phyloP scores from a whole-genome alignment of 805 yeast species.

The Starmera amethionina region DNA sequence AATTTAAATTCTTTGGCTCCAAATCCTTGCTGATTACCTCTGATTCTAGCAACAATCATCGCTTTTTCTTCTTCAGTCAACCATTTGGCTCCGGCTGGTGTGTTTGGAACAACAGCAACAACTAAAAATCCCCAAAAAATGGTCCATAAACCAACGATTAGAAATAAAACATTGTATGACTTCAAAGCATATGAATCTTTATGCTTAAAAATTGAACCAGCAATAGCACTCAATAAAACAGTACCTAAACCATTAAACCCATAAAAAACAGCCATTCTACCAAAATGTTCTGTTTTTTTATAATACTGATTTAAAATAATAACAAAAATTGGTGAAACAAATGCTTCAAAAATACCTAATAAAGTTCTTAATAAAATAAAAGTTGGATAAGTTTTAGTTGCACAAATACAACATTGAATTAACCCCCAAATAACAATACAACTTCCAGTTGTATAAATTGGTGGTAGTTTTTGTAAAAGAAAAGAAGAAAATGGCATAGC shows the following conservation, averaged over 20 bases:
- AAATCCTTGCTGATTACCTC: conserved; percentile 34
- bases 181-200: conserved; percentile 22
- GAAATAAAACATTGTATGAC: conserved; percentile 46
- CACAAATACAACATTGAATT: conserved; percentile 25
- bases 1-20: conserved; percentile 29
- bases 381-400: conserved; percentile 33
- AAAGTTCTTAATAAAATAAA: conserved; percentile 35
- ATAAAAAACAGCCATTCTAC: conserved; percentile 22
- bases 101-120: conserved; percentile 35
- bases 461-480: conserved; percentile 39
- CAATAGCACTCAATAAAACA: conserved; percentile 34
- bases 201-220: conserved; percentile 30
- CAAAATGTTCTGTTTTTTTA: conserved; percentile 19
- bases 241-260: conserved; percentile 25
- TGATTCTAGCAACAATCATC: conserved; percentile 33
- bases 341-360: conserved; percentile 41
- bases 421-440: conserved; percentile 39
- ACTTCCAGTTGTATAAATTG: conserved; percentile 30
- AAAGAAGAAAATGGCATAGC: conserved; percentile 36
- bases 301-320: conserved; percentile 12
- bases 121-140: conserved; percentile 32
- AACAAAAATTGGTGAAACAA: conserved; percentile 18
- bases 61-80: conserved; percentile 29
- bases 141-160: conserved; percentile 46
- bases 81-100: conserved; percentile 31